Evolutionary conservation across 257 asterid species (phyloP).

Genomic region (Solanum gandarillasii): DNA sequence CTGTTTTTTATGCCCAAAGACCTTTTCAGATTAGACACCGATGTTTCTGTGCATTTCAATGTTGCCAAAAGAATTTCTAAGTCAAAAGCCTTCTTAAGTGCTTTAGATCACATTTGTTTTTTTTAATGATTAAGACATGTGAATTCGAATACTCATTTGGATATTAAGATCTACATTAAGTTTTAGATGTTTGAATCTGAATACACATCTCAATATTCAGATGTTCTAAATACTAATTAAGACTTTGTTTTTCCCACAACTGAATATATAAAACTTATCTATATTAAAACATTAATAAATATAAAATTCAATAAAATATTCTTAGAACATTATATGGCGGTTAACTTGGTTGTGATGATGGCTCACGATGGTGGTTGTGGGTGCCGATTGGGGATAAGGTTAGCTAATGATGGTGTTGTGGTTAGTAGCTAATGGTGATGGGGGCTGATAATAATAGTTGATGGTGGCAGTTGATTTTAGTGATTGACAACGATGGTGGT

Average conservation of each 20-base stretch:
- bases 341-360: not conserved
- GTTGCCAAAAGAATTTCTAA: not conserved
- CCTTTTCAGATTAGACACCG: not conserved
- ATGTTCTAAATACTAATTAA: not conserved
- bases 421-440: not conserved
- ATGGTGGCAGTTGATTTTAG: not conserved
- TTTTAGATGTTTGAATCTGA: not conserved
- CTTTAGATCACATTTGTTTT: not conserved
- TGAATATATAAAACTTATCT: not conserved
- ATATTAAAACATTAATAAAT: not conserved
- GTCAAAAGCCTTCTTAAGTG: not conserved
- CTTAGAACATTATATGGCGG: not conserved
- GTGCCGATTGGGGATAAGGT: not conserved
- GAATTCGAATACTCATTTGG: not conserved
- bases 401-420: not conserved
- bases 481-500: not conserved
- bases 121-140: not conserved
- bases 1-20: not conserved
- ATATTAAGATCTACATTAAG: not conserved
- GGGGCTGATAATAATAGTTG: not conserved
- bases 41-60: not conserved
- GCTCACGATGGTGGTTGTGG: not conserved
- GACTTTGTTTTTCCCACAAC: not conserved
- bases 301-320: not conserved
- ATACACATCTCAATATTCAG: not conserved